Conservation (phyloP, 1,139 yeast species). For the Suhomyces atakaporum region DNA sequence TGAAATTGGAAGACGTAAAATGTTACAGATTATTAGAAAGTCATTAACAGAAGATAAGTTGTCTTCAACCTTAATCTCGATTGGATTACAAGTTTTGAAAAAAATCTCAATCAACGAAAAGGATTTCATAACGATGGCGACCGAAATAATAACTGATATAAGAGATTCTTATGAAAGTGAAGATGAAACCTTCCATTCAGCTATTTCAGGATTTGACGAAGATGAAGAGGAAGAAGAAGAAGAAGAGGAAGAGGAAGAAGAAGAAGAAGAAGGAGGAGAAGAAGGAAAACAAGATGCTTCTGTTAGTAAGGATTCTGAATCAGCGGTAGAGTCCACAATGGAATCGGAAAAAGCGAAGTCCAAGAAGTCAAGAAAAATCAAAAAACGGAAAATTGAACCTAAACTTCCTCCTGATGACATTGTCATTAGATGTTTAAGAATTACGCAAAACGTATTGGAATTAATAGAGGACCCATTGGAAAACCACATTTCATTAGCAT, state of each 20-base stretch:
- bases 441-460: slow-evolving; percentile 73
- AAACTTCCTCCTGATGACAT: slow-evolving; percentile 49
- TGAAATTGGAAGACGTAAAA: slow-evolving; percentile 85
- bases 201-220: slow-evolving; percentile 45
- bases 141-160: slow-evolving; percentile 85
- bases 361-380: slow-evolving; percentile 21
- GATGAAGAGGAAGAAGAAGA: slow-evolving; percentile 36
- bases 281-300: slow-evolving; percentile 10
- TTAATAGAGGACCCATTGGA: slow-evolving; percentile 65
- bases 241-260: slow-evolving; percentile 28
- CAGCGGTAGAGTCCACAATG: too few species aligned
- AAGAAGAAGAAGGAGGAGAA: slow-evolving; percentile 19
- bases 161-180: slow-evolving; percentile 64
- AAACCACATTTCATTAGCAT: slow-evolving; percentile 66
- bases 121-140: slow-evolving; percentile 80
- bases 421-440: slow-evolving; percentile 63
- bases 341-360: slow-evolving; percentile 19
- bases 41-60: slow-evolving; percentile 58
- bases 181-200: slow-evolving; percentile 55
- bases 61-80: slow-evolving; percentile 53
- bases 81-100: slow-evolving; percentile 64
- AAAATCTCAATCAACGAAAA: slow-evolving; percentile 76
- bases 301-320: too few species aligned
- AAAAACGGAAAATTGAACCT: slow-evolving; percentile 39
- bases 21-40: slow-evolving; percentile 71